Base-by-base conservation (phyloP, 169 alveolate species). In the Plasmodium cynomolgi region DNA sequence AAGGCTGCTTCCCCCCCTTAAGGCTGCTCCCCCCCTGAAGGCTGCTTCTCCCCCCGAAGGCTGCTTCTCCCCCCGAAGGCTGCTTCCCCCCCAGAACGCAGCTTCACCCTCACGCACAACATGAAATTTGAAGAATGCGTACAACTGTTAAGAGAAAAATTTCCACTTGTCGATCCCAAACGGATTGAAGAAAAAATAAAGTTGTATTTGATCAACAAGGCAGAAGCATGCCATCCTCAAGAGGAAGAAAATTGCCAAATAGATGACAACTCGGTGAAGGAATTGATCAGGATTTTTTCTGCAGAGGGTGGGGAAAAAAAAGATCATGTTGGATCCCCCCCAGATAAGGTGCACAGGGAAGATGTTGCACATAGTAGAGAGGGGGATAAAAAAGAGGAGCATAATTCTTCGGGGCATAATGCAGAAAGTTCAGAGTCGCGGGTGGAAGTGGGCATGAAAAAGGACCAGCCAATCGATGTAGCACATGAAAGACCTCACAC, bases 101-200 rank as follows among this genome's bases (percentile, higher is more conserved):
- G 44, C 44, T 5, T 6, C 44, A 4, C 62, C 3, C 23, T 1
- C 37, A 26, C 77, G 3, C 77, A 68, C 34, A 84, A 31, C 11
- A 84, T 84, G 92, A 71, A 84, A 20, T 44, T 84, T 62, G 92
- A 84, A 68, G 34, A 71, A 29, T 84, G 92, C 47, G 37, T 84
- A 3, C 71, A 68, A 3, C 75, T 44, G 20, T 84, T 84, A 68
- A 47, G 58, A 85, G 84, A 75, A 17, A 54, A 62, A 9, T 85
- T 85, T 20, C 73, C 50, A 34, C 62, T 72, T 17, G 20, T 85
- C 4, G 85, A 73, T 20, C 20, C 37, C 17, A 47, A 74, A 23
- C 11, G 34, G 62, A 84, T 84, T 68, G 92, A 68, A 41, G 83
- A 84, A 6, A 9, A 71, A 37, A 44, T 29, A 39, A 84, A 84